Evolutionary conservation across 805 yeast species (phyloP), one percentile per base, ranked within the genome.

Genomic region (Sugiyamaella lignohabitans): DNA sequence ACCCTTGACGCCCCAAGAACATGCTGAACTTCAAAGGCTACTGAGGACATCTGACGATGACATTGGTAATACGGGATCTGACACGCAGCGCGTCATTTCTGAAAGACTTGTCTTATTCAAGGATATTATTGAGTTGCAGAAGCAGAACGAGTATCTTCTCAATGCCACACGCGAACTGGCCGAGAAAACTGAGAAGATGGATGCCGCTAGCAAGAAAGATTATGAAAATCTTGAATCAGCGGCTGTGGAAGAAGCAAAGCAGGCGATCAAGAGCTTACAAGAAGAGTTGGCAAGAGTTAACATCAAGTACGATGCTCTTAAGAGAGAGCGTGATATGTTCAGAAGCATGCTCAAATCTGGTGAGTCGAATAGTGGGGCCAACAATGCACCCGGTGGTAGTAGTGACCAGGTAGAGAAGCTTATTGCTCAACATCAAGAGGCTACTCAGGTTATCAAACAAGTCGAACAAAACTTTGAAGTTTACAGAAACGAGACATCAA

Each of bases 81-180:
- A 87, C 58, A 81, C 95, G 0, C 91, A 84, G 8, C 61, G 58
- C 27, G 60, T 88, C 34, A 86, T 91, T 20, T 71, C 87, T 6
- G 83, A 84, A 46, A 72, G 95, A 49, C 68, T 93, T 37, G 80
- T 87, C 0, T 74, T 78, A 5, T 91, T 89, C 65, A 75, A 73
- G 38, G 75, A 74, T 57, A 73, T 85, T 11, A 68, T 73, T 10
- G 94, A 84, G 42, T 67, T 91, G 43, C 85, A 87, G 56, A 67
- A 74, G 43, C 84, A 80, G 62, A 91, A 91, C 59, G 78, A 81
- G 53, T 84, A 87, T 44, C 70, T 91, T 22, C 65, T 88, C 30
- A 67, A 71, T 32, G 78, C 84, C 1, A 78, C 85, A 1, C 74
- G 98, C 52, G 77, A 76, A 43, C 68, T 91, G 16, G 94, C 91